These are phyloP conservation scores for Voacanga thouarsii DNA, from an alignment of 257 asterid species.

Conservation along the genomic window DNA sequence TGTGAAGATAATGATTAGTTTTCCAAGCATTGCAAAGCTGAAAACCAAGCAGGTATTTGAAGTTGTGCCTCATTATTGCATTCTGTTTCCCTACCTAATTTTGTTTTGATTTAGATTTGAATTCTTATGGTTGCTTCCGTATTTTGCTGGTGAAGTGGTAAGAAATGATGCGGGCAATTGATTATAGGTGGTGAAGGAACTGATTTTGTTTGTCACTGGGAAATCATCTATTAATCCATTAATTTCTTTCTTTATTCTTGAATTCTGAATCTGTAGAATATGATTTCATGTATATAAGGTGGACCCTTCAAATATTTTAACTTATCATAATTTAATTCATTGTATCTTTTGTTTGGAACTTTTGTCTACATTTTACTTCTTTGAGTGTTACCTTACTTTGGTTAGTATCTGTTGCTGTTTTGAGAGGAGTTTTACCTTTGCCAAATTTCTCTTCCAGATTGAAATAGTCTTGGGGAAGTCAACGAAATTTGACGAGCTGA, in stretches of 20 bases:
- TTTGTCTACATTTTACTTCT: not conserved
- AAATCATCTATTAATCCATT: not conserved
- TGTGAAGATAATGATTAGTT: no score
- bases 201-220: not conserved
- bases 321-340: not conserved
- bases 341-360: not conserved
- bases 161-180: no score
- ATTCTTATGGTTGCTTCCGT: no score
- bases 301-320: not conserved
- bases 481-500: slow-evolving; percentile 62
- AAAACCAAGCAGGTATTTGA: no score
- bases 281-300: not conserved
- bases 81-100: no score
- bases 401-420: not conserved
- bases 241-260: not conserved
- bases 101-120: no score
- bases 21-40: no score
- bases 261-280: not conserved
- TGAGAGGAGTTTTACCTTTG: not conserved
- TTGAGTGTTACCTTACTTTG: not conserved
- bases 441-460: no score
- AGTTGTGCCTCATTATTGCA: no score
- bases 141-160: no score
- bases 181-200: not conserved
- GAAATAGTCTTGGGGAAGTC: slow-evolving; percentile 70